Conservation (phyloP, 495 filamentous ascomycete species). For the Xylaria castorea region DNA sequence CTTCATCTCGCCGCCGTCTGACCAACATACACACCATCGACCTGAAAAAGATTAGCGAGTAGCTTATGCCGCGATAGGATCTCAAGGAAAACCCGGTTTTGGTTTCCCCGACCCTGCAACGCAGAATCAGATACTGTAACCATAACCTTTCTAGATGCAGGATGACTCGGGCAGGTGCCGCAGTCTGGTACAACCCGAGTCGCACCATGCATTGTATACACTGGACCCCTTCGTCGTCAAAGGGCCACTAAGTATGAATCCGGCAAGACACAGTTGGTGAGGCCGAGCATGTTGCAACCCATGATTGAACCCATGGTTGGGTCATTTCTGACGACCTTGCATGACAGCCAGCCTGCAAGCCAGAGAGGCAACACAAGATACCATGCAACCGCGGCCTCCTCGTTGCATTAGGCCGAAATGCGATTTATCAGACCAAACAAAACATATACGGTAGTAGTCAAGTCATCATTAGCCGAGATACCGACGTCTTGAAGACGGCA, state of each 20-base stretch:
- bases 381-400: not conserved
- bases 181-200: conserved; percentile 8
- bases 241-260: conserved; percentile 26
- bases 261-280: conserved; percentile 9
- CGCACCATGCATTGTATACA: not conserved
- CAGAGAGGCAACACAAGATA: not conserved
- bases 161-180: conserved; percentile 24
- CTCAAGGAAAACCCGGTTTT: conserved; percentile 20
- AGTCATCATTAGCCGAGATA: conserved; percentile 2
- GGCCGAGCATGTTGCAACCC: not conserved
- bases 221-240: conserved; percentile 4
- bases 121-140: conserved; percentile 13
- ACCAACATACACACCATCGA: conserved; percentile 5
- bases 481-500: not conserved
- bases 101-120: not conserved
- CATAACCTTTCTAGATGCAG: conserved; percentile 11
- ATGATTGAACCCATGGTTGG: not conserved
- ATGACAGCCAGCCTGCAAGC: not conserved
- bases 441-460: not conserved
- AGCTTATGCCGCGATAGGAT: conserved; percentile 1
- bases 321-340: not conserved
- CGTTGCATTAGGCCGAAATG: conserved; percentile 2
- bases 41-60: conserved; percentile 16
- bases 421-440: not conserved
- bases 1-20: not conserved